Conservation (phyloP, 176 grass and related monocot species). For the Avena eriantha region DNA sequence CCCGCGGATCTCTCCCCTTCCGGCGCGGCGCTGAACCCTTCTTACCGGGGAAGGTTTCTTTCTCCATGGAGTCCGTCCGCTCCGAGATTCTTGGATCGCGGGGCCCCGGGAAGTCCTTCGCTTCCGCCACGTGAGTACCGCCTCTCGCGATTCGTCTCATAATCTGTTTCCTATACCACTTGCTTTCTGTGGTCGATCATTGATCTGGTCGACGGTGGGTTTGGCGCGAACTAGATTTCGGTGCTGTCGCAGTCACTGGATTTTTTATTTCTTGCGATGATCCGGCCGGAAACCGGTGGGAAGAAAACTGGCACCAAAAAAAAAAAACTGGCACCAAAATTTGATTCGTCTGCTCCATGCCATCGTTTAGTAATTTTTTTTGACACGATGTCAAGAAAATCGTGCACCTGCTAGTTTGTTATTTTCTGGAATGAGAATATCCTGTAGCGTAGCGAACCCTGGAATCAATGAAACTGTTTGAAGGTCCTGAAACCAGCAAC, state of each 20-base stretch:
- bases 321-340: neutral
- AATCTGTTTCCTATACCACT: neutral
- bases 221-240: neutral
- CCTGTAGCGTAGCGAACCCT: neutral
- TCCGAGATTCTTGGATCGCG: slow-evolving; percentile 31
- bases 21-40: neutral
- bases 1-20: slow-evolving; percentile 29
- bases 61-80: slow-evolving; percentile 51
- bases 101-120: neutral
- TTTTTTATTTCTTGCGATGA: neutral
- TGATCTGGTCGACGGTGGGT: neutral
- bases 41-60: neutral
- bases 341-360: neutral
- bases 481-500: neutral
- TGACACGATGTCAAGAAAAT: neutral
- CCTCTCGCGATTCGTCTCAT: neutral
- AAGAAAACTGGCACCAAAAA: neutral
- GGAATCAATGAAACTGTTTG: neutral
- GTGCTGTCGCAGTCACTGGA: neutral
- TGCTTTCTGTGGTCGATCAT: neutral
- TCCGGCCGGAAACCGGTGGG: neutral
- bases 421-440: neutral
- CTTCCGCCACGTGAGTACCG: slow-evolving; percentile 37
- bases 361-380: neutral
- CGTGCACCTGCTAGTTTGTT: neutral